Percentiles rank a stretch among this genome's conserved stretches.
phyloP scores from a whole-genome alignment of 2,329 filamentous ascomycete genomes.

The Aphanoascus verrucosus region DNA sequence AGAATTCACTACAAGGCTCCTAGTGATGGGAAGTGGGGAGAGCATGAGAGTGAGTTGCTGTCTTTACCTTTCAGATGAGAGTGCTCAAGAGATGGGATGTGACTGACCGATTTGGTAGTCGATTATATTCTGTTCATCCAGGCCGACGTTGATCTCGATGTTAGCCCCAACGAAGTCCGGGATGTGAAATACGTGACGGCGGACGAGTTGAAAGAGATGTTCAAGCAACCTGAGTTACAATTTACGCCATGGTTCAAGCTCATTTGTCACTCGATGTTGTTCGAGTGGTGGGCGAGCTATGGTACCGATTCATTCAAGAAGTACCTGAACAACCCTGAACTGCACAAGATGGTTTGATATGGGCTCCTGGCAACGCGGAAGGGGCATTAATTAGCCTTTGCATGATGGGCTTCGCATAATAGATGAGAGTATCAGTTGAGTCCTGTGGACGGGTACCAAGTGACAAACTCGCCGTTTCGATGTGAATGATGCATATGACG shows the following conservation, averaged over 20 bases:
- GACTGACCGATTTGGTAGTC: slow-evolving; percentile 43
- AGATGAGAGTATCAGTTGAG: not conserved
- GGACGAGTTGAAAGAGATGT: slow-evolving; percentile 73
- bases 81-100: not conserved
- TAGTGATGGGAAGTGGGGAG: slow-evolving; percentile 95
- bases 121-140: slow-evolving; percentile 99
- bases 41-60: slow-evolving; percentile 81
- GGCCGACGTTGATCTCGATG: slow-evolving; percentile 73
- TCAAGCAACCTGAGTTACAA: slow-evolving; percentile 64
- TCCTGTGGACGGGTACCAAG: not conserved
- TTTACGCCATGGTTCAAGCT: slow-evolving; percentile 99
- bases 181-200: slow-evolving; percentile 75
- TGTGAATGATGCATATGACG: too few species aligned
- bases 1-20: slow-evolving; percentile 97
- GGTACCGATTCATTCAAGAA: slow-evolving; percentile 64
- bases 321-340: slow-evolving; percentile 75
- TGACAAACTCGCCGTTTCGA: too few species aligned
- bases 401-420: not conserved
- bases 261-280: slow-evolving; percentile 94
- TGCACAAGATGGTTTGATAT: slow-evolving; percentile 61
- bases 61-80: not conserved
- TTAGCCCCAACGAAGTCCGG: slow-evolving; percentile 80
- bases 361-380: too few species aligned
- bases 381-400: not conserved
- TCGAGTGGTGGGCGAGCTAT: slow-evolving; percentile 90